A percentile compares a stretch with the other conserved stretches of the same genome.
Evolutionary conservation across 2,329 filamentous ascomycete species (phyloP).

Genomic region (Raffaelea albimanens): DNA sequence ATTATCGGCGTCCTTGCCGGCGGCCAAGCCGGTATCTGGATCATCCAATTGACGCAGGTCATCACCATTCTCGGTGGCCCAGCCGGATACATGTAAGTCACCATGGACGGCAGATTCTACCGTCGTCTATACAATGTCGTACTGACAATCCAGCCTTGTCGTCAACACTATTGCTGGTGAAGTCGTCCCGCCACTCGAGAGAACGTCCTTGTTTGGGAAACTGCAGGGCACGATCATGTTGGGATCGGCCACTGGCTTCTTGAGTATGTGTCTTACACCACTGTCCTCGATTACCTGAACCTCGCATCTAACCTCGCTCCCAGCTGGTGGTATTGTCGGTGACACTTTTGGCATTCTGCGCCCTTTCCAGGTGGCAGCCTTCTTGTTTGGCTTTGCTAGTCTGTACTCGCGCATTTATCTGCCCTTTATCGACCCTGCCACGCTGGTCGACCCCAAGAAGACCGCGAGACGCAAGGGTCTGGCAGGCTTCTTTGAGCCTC

Average conservation of each 20-base stretch:
- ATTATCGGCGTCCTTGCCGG: conserved; percentile 54
- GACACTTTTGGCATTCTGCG: conserved; percentile 52
- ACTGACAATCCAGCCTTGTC: conserved; percentile 29
- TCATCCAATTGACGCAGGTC: conserved; percentile 56
- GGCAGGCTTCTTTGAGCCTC: conserved; percentile 49
- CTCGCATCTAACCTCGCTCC: conserved; percentile 7
- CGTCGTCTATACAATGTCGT: background rate
- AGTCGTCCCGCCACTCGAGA: conserved; percentile 44
- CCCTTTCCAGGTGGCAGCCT: conserved; percentile 56
- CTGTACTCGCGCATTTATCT: conserved; percentile 31
- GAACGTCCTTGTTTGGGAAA: conserved; percentile 55
- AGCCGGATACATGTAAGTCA: conserved; percentile 49
- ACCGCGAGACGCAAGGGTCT: conserved; percentile 24
- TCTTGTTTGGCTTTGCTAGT: conserved; percentile 39
- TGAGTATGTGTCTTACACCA: conserved; percentile 29
- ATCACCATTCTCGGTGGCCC: conserved; percentile 60
- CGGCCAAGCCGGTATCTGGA: conserved; percentile 48
- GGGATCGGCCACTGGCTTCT: conserved; percentile 52
- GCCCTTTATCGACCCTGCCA: conserved; percentile 40
- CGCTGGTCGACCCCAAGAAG: conserved; percentile 23
- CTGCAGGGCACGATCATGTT: conserved; percentile 59
- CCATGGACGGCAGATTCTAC: background rate
- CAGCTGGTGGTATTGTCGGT: conserved; percentile 53
- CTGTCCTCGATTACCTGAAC: background rate
- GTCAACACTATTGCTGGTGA: conserved; percentile 61